Conservation (phyloP, 768 basidiomycete species). For the Mycena maculata region DNA sequence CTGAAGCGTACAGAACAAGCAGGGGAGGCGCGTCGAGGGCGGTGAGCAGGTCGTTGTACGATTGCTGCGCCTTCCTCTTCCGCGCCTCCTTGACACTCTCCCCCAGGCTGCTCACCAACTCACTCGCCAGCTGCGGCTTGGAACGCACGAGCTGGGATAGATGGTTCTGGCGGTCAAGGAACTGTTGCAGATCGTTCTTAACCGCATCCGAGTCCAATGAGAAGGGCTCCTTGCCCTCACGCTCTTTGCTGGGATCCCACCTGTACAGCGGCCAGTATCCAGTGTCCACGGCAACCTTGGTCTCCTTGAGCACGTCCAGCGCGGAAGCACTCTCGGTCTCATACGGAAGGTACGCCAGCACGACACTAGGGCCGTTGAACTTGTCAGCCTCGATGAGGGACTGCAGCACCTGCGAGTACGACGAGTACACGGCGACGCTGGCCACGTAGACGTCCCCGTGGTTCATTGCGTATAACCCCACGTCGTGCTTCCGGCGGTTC, state of each 20-base stretch:
- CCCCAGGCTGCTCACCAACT: slow-evolving; percentile 87
- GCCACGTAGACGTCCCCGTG: slow-evolving; percentile 97
- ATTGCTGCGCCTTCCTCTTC: slow-evolving; percentile 81
- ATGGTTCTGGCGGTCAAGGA: slow-evolving; percentile 97
- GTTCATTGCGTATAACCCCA: slow-evolving; percentile 98
- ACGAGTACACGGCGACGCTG: slow-evolving; percentile 94
- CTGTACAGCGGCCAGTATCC: slow-evolving; percentile 99
- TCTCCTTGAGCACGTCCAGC: slow-evolving; percentile 94
- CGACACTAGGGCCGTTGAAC: slow-evolving; percentile 89
- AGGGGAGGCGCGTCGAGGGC: slow-evolving; percentile 91
- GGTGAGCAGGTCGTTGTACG: slow-evolving; percentile 85
- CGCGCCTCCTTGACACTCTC: slow-evolving; percentile 87
- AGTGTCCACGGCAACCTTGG: slow-evolving; percentile 94
- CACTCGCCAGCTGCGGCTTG: slow-evolving; percentile 82
- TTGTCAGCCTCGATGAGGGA: slow-evolving; percentile 91
- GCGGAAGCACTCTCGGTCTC: slow-evolving; percentile 79
- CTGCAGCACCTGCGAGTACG: slow-evolving; percentile 94
- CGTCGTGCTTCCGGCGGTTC: slow-evolving; percentile 91
- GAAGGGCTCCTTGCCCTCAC: slow-evolving; percentile 84
- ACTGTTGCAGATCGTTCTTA: slow-evolving; percentile 92
- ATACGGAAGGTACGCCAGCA: slow-evolving; percentile 96
- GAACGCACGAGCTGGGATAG: slow-evolving; percentile 91
- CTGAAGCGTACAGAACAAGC: slow-evolving; percentile 92
- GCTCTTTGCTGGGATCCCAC: slow-evolving; percentile 93
- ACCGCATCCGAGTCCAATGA: slow-evolving; percentile 92